Evolutionary conservation across 208 protist genomes (phyloP).

Genomic region (Trypanosoma grayi): DNA sequence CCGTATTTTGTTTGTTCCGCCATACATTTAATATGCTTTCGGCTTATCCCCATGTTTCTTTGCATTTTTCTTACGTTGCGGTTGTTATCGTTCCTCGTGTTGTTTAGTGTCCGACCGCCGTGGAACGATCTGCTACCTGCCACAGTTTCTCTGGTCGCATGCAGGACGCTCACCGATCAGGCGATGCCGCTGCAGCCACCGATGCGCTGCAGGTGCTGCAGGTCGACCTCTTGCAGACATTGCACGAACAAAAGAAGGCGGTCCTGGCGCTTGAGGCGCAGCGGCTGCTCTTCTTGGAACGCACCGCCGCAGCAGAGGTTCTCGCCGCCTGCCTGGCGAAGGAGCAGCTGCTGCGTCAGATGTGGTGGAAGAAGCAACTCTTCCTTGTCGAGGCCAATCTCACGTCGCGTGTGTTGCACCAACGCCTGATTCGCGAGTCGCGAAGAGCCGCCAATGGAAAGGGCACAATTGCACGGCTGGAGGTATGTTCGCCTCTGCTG

Average conservation of each 20-base stretch:
- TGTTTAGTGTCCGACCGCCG: too few species aligned
- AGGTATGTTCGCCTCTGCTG: background rate
- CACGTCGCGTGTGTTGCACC: background rate
- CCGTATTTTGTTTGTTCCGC: background rate
- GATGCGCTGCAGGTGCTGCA: background rate
- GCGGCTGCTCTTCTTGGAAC: background rate
- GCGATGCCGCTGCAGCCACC: background rate
- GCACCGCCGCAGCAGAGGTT: background rate
- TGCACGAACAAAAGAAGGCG: conserved; percentile 3
- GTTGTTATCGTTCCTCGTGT: too few species aligned
- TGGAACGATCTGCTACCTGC: too few species aligned
- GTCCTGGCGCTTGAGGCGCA: conserved; percentile 12
- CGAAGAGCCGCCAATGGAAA: background rate
- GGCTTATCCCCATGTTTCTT: conserved; percentile 9
- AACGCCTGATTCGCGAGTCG: background rate
- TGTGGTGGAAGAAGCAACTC: background rate
- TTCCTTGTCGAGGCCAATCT: background rate
- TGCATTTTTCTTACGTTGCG: background rate
- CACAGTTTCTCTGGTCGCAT: too few species aligned
- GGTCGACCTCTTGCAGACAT: background rate
- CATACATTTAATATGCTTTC: background rate
- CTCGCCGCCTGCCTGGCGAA: background rate
- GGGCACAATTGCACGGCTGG: background rate
- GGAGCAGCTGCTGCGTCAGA: background rate
- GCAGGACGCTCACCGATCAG: background rate